These are phyloP conservation scores for Nicotiana tomentosiformis DNA, from an alignment of 257 asterid genomes.

Conservation along the genomic window DNA sequence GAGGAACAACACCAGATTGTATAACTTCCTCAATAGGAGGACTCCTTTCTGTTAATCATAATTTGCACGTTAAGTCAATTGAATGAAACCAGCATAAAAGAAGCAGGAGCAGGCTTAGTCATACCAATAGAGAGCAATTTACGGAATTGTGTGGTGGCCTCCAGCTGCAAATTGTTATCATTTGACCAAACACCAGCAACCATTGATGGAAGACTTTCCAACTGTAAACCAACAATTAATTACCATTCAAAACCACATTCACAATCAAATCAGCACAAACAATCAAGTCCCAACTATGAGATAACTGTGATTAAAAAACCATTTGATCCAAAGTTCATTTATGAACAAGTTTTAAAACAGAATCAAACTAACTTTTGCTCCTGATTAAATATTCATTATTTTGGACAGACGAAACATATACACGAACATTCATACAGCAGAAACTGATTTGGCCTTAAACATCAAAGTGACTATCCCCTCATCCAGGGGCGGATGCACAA, in stretches of 20 bases:
- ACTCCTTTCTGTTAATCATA: constrained; percentile 53
- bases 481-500: background rate
- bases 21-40: constrained; percentile 97
- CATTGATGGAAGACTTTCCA: constrained; percentile 84
- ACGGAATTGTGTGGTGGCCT: constrained; percentile 74
- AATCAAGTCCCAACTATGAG: background rate
- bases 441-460: background rate
- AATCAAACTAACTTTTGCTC: background rate
- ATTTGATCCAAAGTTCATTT: background rate
- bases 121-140: constrained; percentile 84
- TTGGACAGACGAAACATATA: background rate
- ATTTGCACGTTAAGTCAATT: background rate
- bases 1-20: constrained; percentile 90
- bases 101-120: background rate
- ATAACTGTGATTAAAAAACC: background rate
- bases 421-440: background rate
- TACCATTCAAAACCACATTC: background rate
- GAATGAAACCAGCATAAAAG: background rate
- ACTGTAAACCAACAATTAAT: constrained; percentile 32
- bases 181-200: constrained; percentile 67
- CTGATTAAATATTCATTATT: background rate
- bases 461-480: background rate
- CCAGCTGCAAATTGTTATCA: constrained; percentile 64
- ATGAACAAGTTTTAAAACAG: background rate
- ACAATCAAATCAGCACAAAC: background rate